Base-by-base conservation (phyloP, 139 green algal species). In the Trebouxia sp. region DNA sequence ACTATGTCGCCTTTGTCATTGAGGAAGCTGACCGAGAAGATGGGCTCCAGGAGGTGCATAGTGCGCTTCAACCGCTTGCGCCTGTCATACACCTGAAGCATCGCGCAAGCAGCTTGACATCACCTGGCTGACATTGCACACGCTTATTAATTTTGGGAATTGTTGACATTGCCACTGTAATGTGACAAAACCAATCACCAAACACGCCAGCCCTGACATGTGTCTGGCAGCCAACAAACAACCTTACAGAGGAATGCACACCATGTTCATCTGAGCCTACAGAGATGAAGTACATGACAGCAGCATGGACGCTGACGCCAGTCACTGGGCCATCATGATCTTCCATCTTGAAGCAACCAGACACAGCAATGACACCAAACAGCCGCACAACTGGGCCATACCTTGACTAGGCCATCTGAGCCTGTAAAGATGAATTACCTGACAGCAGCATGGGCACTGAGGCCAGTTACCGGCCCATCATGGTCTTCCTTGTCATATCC, bases 1-100 rank as follows among this genome's bases (percentile, higher is more conserved):
- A 79, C n/a, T 26, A 79, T 79, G 74, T 79, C 74, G 26, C 74
- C 74, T 39, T 65, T 65, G 30, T 42, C 47, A 32, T 79, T 79
- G n/a, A 79, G 47, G 74, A 66, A 79, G 74, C 74, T 65, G 42
- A 39, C 74, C 0, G 42, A 67, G n/a, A 65, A 38, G 42, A 79
- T 39, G 3, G 74, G 74, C 74, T 65, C 42, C 32, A 79, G 47
- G n/a, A 79, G 15, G 47, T 65, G 50, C 74, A 79, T 53, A 8
- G 12, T 41, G 30, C 74, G 74, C 74, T 79, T 79, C 12, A 79
- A 9, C 47, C 30, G 45, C 74, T 79, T 79, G 47, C n/a, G 35
- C 0, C 0, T 30, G 45, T 79, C 74, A 35, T 45, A 62, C 14
- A 79, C 47, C 74, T 79, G 32, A 15, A 47, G 39, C 20, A 43